These are phyloP conservation scores for Calonectria leucothoes DNA, from an alignment of 2,329 filamentous ascomycete genomes.

Conservation along the genomic window DNA sequence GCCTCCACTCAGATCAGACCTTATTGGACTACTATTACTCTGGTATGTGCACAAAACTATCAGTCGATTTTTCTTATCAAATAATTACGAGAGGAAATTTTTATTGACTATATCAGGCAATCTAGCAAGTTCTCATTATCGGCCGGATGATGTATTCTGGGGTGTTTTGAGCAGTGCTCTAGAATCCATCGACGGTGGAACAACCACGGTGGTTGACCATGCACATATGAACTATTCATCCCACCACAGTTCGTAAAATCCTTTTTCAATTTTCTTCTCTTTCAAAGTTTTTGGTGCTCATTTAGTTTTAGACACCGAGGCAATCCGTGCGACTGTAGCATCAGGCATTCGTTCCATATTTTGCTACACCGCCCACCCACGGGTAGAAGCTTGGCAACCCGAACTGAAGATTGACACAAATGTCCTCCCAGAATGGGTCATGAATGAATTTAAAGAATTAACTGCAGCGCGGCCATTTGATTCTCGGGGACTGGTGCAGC, in stretches of 20 bases:
- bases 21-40: background rate
- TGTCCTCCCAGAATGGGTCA: background rate
- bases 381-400: background rate
- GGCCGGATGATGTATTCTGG: background rate
- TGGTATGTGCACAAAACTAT: background rate
- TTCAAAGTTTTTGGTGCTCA: background rate
- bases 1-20: background rate
- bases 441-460: background rate
- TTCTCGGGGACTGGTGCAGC: background rate
- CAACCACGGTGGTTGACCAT: background rate
- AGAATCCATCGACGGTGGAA: background rate
- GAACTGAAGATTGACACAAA: background rate
- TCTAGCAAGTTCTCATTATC: background rate
- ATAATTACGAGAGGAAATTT: background rate
- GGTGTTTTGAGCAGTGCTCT: background rate
- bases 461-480: background rate
- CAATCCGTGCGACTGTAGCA: background rate
- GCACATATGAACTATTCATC: background rate
- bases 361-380: background rate
- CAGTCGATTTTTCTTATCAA: no score
- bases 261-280: background rate
- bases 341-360: background rate
- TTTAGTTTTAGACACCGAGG: background rate
- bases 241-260: background rate
- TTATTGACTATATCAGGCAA: background rate